Evolutionary conservation across 2,329 filamentous ascomycete genomes (phyloP), one percentile per base, ranked within the genome.

Genomic region (Colletotrichum lupini): DNA sequence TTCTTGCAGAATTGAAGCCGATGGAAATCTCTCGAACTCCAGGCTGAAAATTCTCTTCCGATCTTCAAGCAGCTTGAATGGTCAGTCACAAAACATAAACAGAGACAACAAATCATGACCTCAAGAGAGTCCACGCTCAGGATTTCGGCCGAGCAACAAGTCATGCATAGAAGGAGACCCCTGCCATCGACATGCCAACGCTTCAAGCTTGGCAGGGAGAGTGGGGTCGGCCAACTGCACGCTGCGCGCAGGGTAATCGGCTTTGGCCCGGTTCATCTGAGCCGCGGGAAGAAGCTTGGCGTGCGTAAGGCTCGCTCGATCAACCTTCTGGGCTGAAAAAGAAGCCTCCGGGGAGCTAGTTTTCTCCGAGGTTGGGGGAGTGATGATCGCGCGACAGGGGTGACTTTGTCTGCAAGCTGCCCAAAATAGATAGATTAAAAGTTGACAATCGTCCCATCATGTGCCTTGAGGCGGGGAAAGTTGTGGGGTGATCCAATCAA

Each of bases 371-470:
- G 49, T 19, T 7, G 19, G 28, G 37, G 37, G 32, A 42, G 16
- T 42, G 37, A 42, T 22, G 62, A 30, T 30, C 32, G 11, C 52
- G 42, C 42, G 52, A 12, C 62, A 65, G 32, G 62, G 61, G 26
- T 56, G 22, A 37, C 19, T 16, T 9, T 14, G 7, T 19, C 52
- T 35, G 22, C 30, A 28, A 37, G 22, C n/a, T 37, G 32, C 62
- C 62, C 32, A 56, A 65, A 65, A 65, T 65, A 65, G 62, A 65
- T 42, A 56, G n/a, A 56, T 37, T 42, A 55, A 56, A n/a, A n/a
- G 62, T 49, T 12, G 9, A 30, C n/a, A 16, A n/a, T 26, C 22
- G 60, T 63, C 46, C 28, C 60, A 26, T n/a, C 28, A 30, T 59
- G 57, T 52, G 60, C 28, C 60, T 22, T 42, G 24, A 19, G 12